phyloP scores from a whole-genome alignment of 2,329 filamentous ascomycete genomes.

The Penicillium hordei region DNA sequence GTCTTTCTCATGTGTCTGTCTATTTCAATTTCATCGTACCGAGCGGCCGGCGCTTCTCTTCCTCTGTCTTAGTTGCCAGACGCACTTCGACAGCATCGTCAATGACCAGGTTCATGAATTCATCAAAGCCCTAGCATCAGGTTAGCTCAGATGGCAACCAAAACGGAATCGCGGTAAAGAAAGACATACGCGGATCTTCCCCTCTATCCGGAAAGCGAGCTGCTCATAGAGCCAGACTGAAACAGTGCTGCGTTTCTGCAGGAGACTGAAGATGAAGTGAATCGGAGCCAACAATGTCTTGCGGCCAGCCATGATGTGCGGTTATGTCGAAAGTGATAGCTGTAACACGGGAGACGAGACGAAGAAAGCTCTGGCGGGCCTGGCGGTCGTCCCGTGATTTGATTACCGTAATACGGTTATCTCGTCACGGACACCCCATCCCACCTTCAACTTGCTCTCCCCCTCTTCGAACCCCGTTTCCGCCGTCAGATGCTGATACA shows the following conservation, averaged over 20 bases:
- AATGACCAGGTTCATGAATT: slow-evolving; percentile 98
- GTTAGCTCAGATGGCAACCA: slow-evolving; percentile 7
- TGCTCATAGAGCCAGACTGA: slow-evolving; percentile 98
- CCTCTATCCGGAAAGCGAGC: slow-evolving; percentile 88
- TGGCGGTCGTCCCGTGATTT: slow-evolving; percentile 26
- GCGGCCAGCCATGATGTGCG: slow-evolving; percentile 54
- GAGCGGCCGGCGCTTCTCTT: slow-evolving; percentile 73
- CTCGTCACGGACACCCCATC: slow-evolving; percentile 24
- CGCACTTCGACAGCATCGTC: slow-evolving; percentile 94
- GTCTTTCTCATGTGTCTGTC: neutral
- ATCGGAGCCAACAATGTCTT: slow-evolving; percentile 74
- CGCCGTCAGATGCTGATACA: slow-evolving; percentile 2
- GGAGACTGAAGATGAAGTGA: slow-evolving; percentile 92
- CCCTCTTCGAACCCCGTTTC: slow-evolving; percentile 8
- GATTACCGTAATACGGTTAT: slow-evolving; percentile 25
- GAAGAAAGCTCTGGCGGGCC: slow-evolving; percentile 23
- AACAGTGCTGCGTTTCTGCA: slow-evolving; percentile 79
- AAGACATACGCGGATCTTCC: slow-evolving; percentile 79
- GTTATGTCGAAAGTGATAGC: slow-evolving; percentile 13
- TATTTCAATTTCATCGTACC: slow-evolving; percentile 55
- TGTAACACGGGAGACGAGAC: slow-evolving; percentile 4
- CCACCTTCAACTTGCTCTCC: slow-evolving; percentile 23
- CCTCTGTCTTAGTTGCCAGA: slow-evolving; percentile 75
- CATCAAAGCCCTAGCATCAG: slow-evolving; percentile 82
- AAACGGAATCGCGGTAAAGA: neutral